Evolutionary conservation across 2,329 filamentous ascomycete genomes (phyloP).

Genomic region (Rhexocercosporidium sp.): DNA sequence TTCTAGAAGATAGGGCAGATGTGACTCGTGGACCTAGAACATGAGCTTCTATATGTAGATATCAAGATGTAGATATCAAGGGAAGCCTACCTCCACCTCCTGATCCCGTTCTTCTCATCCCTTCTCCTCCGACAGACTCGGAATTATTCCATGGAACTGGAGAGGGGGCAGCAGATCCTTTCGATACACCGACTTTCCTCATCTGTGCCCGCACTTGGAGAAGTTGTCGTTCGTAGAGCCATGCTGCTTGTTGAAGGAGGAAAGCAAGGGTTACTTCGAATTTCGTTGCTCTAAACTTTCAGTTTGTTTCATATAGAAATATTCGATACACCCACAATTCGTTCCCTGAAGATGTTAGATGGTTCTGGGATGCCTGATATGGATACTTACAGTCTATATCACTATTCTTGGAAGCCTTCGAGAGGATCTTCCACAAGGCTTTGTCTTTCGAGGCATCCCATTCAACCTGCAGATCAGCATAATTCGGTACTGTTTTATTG

Average conservation of each 20-base stretch:
- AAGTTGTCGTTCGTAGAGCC: slow-evolving; percentile 89
- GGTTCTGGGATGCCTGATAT: not conserved
- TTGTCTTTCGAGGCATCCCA: slow-evolving; percentile 91
- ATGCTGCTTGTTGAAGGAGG: slow-evolving; percentile 89
- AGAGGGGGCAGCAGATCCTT: slow-evolving; percentile 60
- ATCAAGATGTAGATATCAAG: not conserved
- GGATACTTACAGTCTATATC: slow-evolving; percentile 79
- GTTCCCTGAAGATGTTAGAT: slow-evolving; percentile 62
- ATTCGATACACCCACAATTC: slow-evolving; percentile 63
- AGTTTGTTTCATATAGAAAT: slow-evolving; percentile 18
- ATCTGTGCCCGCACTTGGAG: slow-evolving; percentile 91
- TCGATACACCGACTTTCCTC: slow-evolving; percentile 70
- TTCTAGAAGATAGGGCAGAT: slow-evolving; percentile 39
- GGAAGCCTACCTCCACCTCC: slow-evolving; percentile 44
- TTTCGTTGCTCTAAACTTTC: slow-evolving; percentile 61
- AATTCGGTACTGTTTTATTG: not conserved
- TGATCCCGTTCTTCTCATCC: slow-evolving; percentile 58
- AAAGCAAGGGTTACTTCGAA: slow-evolving; percentile 90
- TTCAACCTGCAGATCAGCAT: slow-evolving; percentile 63
- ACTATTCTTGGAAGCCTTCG: slow-evolving; percentile 75
- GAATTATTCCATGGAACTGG: slow-evolving; percentile 58
- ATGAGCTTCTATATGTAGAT: slow-evolving; percentile 20
- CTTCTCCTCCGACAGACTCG: slow-evolving; percentile 47
- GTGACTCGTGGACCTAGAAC: slow-evolving; percentile 36
- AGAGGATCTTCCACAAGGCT: slow-evolving; percentile 87